A percentile compares a stretch with the other conserved stretches of the same genome.
phyloP scores from a whole-genome alignment of 2,329 filamentous ascomycete genomes.

The Colletotrichum salicis region DNA sequence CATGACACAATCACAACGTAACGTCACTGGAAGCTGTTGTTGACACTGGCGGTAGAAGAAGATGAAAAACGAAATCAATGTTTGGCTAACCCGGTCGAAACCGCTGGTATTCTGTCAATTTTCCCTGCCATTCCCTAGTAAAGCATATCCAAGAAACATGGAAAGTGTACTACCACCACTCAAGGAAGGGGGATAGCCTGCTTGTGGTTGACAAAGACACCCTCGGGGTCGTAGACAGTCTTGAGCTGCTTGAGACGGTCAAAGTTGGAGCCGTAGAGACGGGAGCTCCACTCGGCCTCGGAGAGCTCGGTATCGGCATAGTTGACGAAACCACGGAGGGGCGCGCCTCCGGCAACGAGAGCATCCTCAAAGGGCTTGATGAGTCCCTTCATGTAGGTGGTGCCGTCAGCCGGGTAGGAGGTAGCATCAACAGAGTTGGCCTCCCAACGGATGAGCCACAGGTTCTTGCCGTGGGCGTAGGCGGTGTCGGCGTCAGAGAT shows the following conservation, averaged over 20 bases:
- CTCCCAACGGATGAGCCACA: constrained; percentile 47
- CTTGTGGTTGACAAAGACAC: constrained; percentile 34
- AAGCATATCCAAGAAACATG: not conserved
- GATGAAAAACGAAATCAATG: too few species aligned
- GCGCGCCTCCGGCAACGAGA: constrained; percentile 20
- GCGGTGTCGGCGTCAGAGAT: constrained; percentile 49
- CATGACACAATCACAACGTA: not conserved
- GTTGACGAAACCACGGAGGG: constrained; percentile 35
- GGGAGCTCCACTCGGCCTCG: constrained; percentile 32
- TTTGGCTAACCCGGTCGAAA: too few species aligned
- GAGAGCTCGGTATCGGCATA: constrained; percentile 35
- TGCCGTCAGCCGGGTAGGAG: constrained; percentile 59
- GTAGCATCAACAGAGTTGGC: constrained; percentile 50
- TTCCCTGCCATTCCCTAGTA: not conserved
- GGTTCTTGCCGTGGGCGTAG: constrained; percentile 53
- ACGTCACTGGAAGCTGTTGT: too few species aligned
- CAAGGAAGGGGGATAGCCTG: constrained; percentile 34
- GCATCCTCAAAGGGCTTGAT: constrained; percentile 36
- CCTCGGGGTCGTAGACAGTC: constrained; percentile 31
- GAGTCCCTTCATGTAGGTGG: constrained; percentile 58
- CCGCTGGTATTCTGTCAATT: not conserved
- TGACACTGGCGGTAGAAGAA: too few species aligned
- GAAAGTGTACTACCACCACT: not conserved
- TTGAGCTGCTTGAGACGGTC: constrained; percentile 35
- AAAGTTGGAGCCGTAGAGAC: constrained; percentile 35